Base-by-base conservation (phyloP, 225 moss, liverwort and hornwort species). In the Polytrichum formosum region DNA sequence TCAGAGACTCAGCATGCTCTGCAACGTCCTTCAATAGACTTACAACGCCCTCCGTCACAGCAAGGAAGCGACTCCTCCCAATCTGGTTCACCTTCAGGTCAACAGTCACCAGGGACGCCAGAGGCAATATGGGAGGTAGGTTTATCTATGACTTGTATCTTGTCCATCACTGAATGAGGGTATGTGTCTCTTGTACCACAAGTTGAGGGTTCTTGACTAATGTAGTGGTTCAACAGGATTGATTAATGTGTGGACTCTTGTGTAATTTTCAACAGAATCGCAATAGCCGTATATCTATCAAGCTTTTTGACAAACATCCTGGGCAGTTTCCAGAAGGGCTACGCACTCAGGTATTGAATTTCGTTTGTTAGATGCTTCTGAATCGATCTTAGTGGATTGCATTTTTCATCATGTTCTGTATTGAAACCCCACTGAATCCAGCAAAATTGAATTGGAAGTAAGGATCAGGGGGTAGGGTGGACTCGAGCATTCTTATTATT, bases 271-370 rank as follows among this genome's bases (percentile, higher is more conserved):
- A 18, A 9, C 83, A 95, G 94, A 90, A 84, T 16, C 84, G 82
- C 5, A 84, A 82, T 28, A 88, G 87, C 35, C 86, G 90, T 71
- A 94, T 98, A 65, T 88, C 91, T 56, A 79, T 98, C 77, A 98
- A 98, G 77, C 79, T 98, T 6, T 98, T 98, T 37, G 91, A 94
- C 66, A 91, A 84, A 56, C 84, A 90, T 62, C 97, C 97, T 1
- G 88, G 81, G 63, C 85, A 98, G 70, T 88, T 98, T 59, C 97
- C 97, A 5, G 91, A 87, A 66, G 77, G 80, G 17, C 87, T 98
- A 10, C 93, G 96, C 18, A 81, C 82, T 61, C 88, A 94, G 94
- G 94, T 94, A 67, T 26, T 5, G 31, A 8, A 2, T 21, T 4
- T 0, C 64, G 0, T 54, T 64, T 7, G 16, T 17, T 55, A 31